Evolutionary conservation across 768 basidiomycete species (phyloP).

Genomic region (Auricularia auricula-judae): DNA sequence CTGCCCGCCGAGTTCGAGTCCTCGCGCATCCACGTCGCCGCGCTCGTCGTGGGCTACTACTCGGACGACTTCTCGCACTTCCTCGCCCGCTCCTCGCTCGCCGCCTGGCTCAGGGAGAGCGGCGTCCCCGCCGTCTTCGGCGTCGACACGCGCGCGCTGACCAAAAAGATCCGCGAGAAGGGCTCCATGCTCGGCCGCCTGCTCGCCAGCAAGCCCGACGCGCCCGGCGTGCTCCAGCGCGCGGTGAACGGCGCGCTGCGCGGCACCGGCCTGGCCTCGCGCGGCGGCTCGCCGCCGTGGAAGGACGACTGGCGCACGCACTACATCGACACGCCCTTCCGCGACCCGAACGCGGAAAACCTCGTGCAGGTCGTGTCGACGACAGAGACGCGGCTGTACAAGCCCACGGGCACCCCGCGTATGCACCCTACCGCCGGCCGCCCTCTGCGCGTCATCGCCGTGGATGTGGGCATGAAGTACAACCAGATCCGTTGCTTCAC

Average conservation of each 20-base stretch:
- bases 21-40: constrained; percentile 85
- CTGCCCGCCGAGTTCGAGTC: constrained; percentile 84
- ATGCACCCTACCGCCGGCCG: constrained; percentile 67
- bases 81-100: constrained; percentile 78
- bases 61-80: constrained; percentile 92
- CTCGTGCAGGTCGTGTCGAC: constrained; percentile 87
- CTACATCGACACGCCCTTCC: constrained; percentile 72
- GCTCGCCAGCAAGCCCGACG: constrained; percentile 48
- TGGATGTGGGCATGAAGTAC: constrained; percentile 99
- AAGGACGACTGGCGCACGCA: constrained; percentile 66
- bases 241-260: constrained; percentile 22
- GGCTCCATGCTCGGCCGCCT: constrained; percentile 87
- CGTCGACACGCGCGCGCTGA: constrained; percentile 91
- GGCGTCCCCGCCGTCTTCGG: constrained; percentile 91
- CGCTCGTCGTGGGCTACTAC: constrained; percentile 86
- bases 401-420: constrained; percentile 38
- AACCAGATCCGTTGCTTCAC: constrained; percentile 98
- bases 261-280: constrained; percentile 30
- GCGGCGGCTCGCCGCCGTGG: constrained; percentile 42
- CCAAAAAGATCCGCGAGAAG: constrained; percentile 91
- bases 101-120: constrained; percentile 90
- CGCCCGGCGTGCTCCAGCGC: constrained; percentile 27
- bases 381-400: constrained; percentile 52
- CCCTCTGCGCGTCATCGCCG: constrained; percentile 69
- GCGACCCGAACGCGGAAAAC: constrained; percentile 81